Evolutionary conservation across 306 rosid species (phyloP).

Genomic region (Pyrus bretschneideri): DNA sequence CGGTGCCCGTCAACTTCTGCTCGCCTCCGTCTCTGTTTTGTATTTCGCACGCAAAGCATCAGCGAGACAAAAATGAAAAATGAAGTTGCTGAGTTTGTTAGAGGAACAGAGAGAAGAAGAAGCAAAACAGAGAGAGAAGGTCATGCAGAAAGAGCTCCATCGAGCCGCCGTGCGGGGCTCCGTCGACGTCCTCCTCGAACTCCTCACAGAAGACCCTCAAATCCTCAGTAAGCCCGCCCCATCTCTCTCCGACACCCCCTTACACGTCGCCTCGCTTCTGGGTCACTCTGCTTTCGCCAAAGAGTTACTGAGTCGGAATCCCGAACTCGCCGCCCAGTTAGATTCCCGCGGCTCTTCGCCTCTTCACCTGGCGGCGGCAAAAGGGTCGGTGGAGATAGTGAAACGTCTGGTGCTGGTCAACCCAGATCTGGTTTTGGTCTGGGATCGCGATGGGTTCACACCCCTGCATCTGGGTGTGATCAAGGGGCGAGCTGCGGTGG

Average conservation of each 20-base stretch:
- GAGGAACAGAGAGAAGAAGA: neutral
- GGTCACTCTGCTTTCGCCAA: conserved; percentile 23
- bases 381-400: conserved; percentile 20
- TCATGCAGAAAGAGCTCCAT: conserved; percentile 14
- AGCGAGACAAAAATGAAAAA: neutral
- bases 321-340: conserved; percentile 7
- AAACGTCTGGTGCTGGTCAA: conserved; percentile 4
- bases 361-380: conserved; percentile 27
- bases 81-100: neutral
- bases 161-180: conserved; percentile 16
- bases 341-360: conserved; percentile 9
- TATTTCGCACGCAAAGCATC: neutral
- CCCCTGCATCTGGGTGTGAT: conserved; percentile 32
- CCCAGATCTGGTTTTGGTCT: conserved; percentile 16
- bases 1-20: neutral
- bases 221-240: conserved; percentile 5
- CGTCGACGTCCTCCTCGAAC: neutral
- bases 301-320: conserved; percentile 6
- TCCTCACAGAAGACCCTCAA: conserved; percentile 14
- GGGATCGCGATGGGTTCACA: conserved; percentile 17
- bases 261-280: conserved; percentile 19
- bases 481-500: conserved; percentile 17
- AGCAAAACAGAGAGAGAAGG: neutral
- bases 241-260: conserved; percentile 15
- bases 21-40: neutral